A percentile compares a stretch with the other conserved stretches of the same genome.
Conservation (phyloP, 768 basidiomycete species). For the Tricholoma saponaceum region DNA sequence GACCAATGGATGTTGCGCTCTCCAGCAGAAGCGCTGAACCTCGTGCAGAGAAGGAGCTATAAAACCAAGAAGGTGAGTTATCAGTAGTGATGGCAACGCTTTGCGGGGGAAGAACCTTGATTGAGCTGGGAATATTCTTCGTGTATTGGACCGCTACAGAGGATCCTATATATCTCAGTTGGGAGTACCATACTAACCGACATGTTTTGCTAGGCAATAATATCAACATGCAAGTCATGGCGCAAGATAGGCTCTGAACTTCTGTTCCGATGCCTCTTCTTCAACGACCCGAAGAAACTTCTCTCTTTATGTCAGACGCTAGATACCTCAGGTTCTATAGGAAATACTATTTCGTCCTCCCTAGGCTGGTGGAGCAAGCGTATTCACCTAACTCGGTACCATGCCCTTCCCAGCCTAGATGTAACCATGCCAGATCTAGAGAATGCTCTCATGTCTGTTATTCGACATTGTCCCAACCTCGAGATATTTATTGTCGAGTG, state of each 20-base stretch:
- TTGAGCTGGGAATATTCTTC: neutral
- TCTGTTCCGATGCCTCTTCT: constrained; percentile 66
- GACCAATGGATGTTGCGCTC: constrained; percentile 55
- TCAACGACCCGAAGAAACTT: constrained; percentile 56
- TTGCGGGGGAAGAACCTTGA: neutral
- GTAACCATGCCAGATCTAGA: constrained; percentile 47
- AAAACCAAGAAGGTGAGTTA: constrained; percentile 61
- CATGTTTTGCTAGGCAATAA: constrained; percentile 50
- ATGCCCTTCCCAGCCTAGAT: constrained; percentile 28
- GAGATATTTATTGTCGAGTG: constrained; percentile 69
- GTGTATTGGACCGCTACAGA: neutral
- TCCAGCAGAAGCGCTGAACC: constrained; percentile 54
- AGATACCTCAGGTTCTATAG: constrained; percentile 35
- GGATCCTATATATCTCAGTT: neutral
- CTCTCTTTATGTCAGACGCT: constrained; percentile 48
- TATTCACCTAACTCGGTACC: constrained; percentile 63
- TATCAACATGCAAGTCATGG: constrained; percentile 65
- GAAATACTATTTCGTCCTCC: constrained; percentile 37
- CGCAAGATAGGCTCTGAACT: constrained; percentile 57
- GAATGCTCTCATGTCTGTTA: constrained; percentile 51
- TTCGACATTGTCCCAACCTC: constrained; percentile 67
- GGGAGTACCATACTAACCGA: neutral
- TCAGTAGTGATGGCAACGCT: neutral
- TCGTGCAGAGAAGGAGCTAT: constrained; percentile 58
- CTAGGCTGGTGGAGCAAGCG: constrained; percentile 70